phyloP scores from a whole-genome alignment of 805 yeast species.

The Pichia heedii region DNA sequence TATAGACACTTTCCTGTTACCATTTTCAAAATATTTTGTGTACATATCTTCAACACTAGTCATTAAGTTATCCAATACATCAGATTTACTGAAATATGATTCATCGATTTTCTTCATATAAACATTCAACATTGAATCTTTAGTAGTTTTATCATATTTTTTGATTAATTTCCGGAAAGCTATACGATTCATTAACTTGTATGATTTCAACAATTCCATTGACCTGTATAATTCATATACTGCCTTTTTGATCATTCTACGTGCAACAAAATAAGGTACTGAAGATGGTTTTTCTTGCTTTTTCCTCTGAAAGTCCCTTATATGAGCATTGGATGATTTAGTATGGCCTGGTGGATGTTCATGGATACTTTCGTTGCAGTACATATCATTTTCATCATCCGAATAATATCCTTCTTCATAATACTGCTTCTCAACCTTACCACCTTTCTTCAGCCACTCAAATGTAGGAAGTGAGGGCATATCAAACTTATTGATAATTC shows the following conservation, averaged over 20 bases:
- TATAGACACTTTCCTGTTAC: conserved; percentile 61
- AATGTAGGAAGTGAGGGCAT: conserved; percentile 35
- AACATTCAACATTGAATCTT: conserved; percentile 31
- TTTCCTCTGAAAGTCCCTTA: conserved; percentile 41
- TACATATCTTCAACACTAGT: conserved; percentile 59
- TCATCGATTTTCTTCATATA: conserved; percentile 53
- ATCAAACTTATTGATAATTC: conserved; percentile 29
- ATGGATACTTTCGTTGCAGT: conserved; percentile 4
- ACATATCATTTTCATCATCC: conserved; percentile 11
- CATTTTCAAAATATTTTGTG: conserved; percentile 57
- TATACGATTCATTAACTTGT: conserved; percentile 68
- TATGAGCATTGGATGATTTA: conserved; percentile 22
- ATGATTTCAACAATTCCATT: conserved; percentile 61
- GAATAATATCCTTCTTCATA: conserved; percentile 27
- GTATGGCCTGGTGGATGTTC: not conserved
- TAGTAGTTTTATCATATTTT: conserved; percentile 75
- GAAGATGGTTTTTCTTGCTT: conserved; percentile 2
- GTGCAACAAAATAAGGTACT: conserved; percentile 56
- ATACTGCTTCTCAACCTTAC: conserved; percentile 27
- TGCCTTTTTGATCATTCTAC: conserved; percentile 60
- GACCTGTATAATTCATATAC: conserved; percentile 65
- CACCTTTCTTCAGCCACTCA: conserved; percentile 25
- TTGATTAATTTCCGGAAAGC: conserved; percentile 85
- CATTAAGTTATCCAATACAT: conserved; percentile 55
- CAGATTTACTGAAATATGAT: conserved; percentile 54